Conservation (phyloP, 2,329 filamentous ascomycete genomes). For the Arthroderma sp. region DNA sequence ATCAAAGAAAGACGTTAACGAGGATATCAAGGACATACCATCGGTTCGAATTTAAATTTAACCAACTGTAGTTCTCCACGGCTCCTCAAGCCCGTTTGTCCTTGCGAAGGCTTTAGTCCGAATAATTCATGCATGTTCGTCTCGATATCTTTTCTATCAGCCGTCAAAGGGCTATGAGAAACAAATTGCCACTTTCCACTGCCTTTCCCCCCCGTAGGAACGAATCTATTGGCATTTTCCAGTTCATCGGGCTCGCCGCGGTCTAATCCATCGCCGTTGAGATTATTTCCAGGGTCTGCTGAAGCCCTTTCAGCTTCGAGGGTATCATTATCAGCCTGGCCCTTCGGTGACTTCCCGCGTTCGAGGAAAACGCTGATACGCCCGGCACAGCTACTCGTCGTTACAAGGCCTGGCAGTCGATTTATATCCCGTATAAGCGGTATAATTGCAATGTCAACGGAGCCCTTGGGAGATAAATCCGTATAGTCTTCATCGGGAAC, state of each 20-base stretch:
- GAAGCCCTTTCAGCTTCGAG: conserved; percentile 10
- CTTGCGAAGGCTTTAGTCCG: conserved; percentile 30
- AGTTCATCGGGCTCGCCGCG: background rate
- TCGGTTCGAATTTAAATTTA: conserved; percentile 87
- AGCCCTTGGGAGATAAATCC: conserved; percentile 81
- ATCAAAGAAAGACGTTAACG: background rate
- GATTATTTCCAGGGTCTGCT: background rate
- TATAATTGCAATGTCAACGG: conserved; percentile 66
- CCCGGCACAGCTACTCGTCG: conserved; percentile 86
- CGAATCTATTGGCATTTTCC: conserved; percentile 27
- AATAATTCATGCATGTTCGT: conserved; percentile 32
- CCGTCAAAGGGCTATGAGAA: conserved; percentile 59
- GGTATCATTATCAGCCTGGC: background rate
- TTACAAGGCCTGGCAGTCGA: conserved; percentile 59
- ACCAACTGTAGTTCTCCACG: conserved; percentile 42
- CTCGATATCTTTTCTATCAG: conserved; percentile 16
- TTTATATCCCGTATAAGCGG: conserved; percentile 73
- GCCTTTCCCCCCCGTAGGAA: conserved; percentile 70
- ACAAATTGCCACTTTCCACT: conserved; percentile 78
- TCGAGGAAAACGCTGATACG: conserved; percentile 80
- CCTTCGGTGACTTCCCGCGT: conserved; percentile 39
- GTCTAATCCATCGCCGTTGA: background rate
- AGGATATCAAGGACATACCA: conserved; percentile 50
- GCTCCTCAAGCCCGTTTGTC: conserved; percentile 30
- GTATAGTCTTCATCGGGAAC: conserved; percentile 59